phyloP scores from a whole-genome alignment of 2,329 filamentous ascomycete species.

The Fusarium chlamydosporum region DNA sequence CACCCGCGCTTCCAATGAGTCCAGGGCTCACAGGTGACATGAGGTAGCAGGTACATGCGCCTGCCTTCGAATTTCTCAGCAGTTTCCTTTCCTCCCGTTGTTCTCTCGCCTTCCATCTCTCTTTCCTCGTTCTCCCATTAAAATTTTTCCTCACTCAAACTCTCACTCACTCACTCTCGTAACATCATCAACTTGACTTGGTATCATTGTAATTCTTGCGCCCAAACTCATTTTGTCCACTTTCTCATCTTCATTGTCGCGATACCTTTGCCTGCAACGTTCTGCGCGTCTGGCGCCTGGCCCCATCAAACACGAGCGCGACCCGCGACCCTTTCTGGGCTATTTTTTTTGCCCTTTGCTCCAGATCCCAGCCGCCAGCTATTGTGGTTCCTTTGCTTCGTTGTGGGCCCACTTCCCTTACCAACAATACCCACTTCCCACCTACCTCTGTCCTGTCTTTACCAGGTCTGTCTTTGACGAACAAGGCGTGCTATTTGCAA shows the following conservation, averaged over 20 bases:
- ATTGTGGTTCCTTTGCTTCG: conserved; percentile 49
- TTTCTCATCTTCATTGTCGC: conserved; percentile 28
- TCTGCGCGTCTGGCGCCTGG: conserved; percentile 52
- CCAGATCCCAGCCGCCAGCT: conserved; percentile 51
- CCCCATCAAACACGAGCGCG: conserved; percentile 50
- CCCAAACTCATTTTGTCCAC: conserved; percentile 17
- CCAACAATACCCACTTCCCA: conserved; percentile 49
- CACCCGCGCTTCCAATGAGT: conserved; percentile 37
- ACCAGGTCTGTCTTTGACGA: conserved; percentile 25
- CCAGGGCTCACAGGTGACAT: conserved; percentile 25
- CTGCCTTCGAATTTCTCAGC: conserved; percentile 18
- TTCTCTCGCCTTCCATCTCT: conserved; percentile 47
- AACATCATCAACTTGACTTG: conserved; percentile 40
- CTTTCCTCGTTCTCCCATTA: conserved; percentile 42
- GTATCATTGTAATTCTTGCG: conserved; percentile 19
- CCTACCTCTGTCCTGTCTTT: conserved; percentile 24
- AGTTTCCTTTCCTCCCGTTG: conserved; percentile 39
- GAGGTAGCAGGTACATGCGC: conserved; percentile 39
- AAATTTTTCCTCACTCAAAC: conserved; percentile 46
- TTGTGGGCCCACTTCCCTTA: conserved; percentile 50
- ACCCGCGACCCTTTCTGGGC: conserved; percentile 47
- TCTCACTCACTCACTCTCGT: neutral
- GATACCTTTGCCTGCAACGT: conserved; percentile 35
- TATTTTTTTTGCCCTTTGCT: conserved; percentile 46
- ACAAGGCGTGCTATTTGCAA: conserved; percentile 38